Percentiles rank a stretch among this genome's conserved stretches.
phyloP scores from a whole-genome alignment of 1,284 basidiomycete genomes.

The Tilletia walkeri region DNA sequence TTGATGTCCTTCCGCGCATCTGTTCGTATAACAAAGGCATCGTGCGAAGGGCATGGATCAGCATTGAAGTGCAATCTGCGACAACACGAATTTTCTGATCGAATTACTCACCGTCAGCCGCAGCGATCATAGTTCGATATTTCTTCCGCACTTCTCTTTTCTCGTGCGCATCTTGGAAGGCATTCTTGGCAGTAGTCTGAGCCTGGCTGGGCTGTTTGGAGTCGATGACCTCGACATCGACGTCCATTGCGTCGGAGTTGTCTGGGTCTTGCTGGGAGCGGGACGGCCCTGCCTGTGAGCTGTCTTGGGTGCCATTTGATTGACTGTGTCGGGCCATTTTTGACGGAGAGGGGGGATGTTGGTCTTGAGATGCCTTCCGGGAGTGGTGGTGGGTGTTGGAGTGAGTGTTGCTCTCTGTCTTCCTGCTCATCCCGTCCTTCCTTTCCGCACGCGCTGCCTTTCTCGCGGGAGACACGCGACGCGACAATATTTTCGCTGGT shows the following conservation, averaged over 20 bases:
- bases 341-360: neutral
- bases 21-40: constrained; percentile 1
- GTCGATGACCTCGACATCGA: neutral
- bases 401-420: neutral
- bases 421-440: neutral
- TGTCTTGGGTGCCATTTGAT: neutral
- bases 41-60: neutral
- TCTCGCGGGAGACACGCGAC: neutral
- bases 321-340: neutral
- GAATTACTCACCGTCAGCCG: constrained; percentile 29
- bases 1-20: constrained; percentile 27
- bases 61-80: no score
- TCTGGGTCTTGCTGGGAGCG: constrained; percentile 3
- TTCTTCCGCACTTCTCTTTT: constrained; percentile 38
- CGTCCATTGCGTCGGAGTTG: neutral
- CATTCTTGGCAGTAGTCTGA: neutral
- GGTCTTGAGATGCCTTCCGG: neutral
- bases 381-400: no score
- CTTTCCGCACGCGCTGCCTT: neutral
- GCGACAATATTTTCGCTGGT: neutral
- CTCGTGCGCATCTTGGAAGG: constrained; percentile 26
- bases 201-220: constrained; percentile 12
- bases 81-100: no score
- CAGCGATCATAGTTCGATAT: constrained; percentile 40
- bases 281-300: neutral